Percentiles rank a stretch among this genome's conserved stretches.
phyloP scores from a whole-genome alignment of 345 rosid genomes.

The Brassica incana region DNA sequence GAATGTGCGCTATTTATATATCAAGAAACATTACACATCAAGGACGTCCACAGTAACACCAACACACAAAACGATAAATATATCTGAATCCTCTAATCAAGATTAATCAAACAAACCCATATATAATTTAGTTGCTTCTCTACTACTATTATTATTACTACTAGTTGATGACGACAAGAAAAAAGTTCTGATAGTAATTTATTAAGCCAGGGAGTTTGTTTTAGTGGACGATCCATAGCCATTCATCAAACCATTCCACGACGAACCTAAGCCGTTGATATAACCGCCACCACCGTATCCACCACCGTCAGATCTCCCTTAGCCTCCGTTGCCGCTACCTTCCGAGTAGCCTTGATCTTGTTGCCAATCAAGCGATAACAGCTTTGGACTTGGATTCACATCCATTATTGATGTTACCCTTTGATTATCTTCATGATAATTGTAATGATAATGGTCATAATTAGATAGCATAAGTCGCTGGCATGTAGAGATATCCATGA shows the following conservation, averaged over 20 bases:
- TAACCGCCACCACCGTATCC: slow-evolving; percentile 30
- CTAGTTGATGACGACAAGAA: slow-evolving; percentile 18
- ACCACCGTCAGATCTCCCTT: slow-evolving; percentile 41
- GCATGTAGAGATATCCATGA: slow-evolving; percentile 53
- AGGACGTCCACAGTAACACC: background rate
- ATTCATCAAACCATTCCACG: slow-evolving; percentile 41
- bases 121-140: slow-evolving; percentile 17
- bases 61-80: slow-evolving; percentile 27
- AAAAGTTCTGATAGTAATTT: background rate
- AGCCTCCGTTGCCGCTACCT: slow-evolving; percentile 23
- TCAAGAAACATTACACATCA: slow-evolving; percentile 26
- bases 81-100: slow-evolving; percentile 12
- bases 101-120: slow-evolving; percentile 24
- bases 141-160: background rate
- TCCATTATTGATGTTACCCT: slow-evolving; percentile 43
- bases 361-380: slow-evolving; percentile 82
- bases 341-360: slow-evolving; percentile 71
- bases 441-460: slow-evolving; percentile 46
- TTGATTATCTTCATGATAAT: slow-evolving; percentile 48
- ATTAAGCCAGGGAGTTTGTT: slow-evolving; percentile 40
- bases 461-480: slow-evolving; percentile 60
- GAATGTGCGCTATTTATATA: slow-evolving; percentile 13
- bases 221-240: slow-evolving; percentile 38
- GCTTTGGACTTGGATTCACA: slow-evolving; percentile 72
- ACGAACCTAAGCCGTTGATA: slow-evolving; percentile 37